These are phyloP conservation scores for Globisporangium yorkense DNA, from an alignment of 352 stramenopile species.

Conservation along the genomic window DNA sequence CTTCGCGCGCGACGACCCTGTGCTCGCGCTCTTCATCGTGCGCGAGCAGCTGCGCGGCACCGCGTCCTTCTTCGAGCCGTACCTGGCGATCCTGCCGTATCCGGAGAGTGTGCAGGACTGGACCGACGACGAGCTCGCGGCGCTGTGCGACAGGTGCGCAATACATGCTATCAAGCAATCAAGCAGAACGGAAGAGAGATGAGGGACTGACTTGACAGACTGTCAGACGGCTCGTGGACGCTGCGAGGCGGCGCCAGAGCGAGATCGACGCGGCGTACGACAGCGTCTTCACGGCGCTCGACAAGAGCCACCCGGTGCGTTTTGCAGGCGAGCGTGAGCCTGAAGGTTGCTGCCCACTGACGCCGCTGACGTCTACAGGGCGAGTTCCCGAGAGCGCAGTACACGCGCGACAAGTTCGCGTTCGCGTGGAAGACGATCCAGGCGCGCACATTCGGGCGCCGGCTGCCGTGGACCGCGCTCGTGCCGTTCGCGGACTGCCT, in stretches of 20 bases:
- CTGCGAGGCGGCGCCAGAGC: constrained; percentile 31
- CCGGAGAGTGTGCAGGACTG: constrained; percentile 83
- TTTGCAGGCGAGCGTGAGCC: neutral
- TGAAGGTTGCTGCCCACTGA: constrained; percentile 6
- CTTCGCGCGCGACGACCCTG: constrained; percentile 73
- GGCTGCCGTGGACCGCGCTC: constrained; percentile 86
- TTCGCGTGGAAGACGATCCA: constrained; percentile 90
- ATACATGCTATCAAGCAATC: neutral
- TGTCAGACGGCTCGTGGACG: constrained; percentile 36
- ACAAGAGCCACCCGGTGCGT: constrained; percentile 42
- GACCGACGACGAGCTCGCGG: constrained; percentile 47
- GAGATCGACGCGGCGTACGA: constrained; percentile 64
- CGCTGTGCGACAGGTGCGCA: constrained; percentile 67
- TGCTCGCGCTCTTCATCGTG: constrained; percentile 81
- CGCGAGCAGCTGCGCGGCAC: constrained; percentile 57
- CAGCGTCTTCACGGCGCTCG: constrained; percentile 36
- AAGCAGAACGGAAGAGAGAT: no score
- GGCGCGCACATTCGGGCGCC: constrained; percentile 86
- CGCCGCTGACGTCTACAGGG: constrained; percentile 10
- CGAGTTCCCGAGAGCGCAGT: constrained; percentile 42
- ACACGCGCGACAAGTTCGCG: constrained; percentile 59
- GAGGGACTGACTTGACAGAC: neutral
- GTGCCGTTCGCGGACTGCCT: constrained; percentile 91
- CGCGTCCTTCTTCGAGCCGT: constrained; percentile 85
- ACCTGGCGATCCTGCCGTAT: constrained; percentile 76